These are phyloP conservation scores for Pleurotus cornucopiae DNA, from an alignment of 768 basidiomycete genomes.

Conservation along the genomic window DNA sequence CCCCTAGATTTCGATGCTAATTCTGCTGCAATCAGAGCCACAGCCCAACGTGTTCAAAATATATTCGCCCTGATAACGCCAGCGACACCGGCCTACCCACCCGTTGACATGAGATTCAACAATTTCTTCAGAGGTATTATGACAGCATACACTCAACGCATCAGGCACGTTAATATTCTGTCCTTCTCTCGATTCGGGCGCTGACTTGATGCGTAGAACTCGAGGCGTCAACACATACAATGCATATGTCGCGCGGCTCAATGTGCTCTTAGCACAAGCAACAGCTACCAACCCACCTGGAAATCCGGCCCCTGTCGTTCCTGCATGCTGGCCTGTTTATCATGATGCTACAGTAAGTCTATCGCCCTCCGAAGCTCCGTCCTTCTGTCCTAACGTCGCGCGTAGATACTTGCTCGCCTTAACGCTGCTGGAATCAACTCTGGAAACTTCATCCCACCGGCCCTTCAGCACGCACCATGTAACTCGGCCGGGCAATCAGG, in stretches of 20 bases:
- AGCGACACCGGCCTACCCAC: not conserved
- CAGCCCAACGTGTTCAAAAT: not conserved
- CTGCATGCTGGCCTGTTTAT: conserved; percentile 1
- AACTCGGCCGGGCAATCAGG: not conserved
- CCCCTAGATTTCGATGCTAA: not conserved
- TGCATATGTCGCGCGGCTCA: not conserved
- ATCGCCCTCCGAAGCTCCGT: too few species aligned
- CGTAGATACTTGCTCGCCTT: not conserved
- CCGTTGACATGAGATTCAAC: not conserved
- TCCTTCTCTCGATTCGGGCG: not conserved
- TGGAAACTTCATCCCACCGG: not conserved
- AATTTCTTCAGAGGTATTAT: not conserved
- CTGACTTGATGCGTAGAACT: not conserved
- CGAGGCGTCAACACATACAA: not conserved
- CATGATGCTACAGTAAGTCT: not conserved
- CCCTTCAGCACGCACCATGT: not conserved
- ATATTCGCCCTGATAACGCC: not conserved
- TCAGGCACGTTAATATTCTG: not conserved
- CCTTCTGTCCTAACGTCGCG: not conserved
- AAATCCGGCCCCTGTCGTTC: not conserved
- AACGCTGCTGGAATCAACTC: not conserved
- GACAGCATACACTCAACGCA: not conserved
- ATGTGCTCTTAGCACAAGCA: not conserved
- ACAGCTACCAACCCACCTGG: not conserved
- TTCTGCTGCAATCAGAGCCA: not conserved